Base-by-base conservation (phyloP, 129 eudicot species). In the Chrysanthemum seticuspe region DNA sequence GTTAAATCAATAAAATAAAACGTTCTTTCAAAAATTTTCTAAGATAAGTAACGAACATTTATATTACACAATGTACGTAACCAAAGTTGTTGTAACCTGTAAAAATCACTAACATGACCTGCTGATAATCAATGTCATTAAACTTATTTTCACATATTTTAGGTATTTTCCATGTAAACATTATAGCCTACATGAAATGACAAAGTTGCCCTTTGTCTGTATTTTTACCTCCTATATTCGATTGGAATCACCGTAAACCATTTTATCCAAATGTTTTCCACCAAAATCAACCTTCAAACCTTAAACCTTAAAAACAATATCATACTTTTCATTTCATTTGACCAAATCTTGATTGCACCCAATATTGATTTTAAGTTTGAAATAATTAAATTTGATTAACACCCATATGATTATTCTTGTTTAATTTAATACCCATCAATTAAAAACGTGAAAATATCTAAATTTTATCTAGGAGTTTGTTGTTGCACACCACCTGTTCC, bases 401-500 rank as follows among this genome's bases (percentile, higher is more conserved):
- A 47, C 69, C 76, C 77, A 44, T 51, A 25, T n/a, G 58, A n/a
- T 25, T 23, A 16, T 45, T 44, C 50, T 55, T 65, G 67, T 29
- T 67, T 58, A 47, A 36, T 65, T 23, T 13, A 21, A 2, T 36
- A 40, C 48, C 2, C 40, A 54, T 65, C 29, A 75, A 66, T 66
- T 16, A 55, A 75, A 56, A 21, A 16, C 57, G 67, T 59, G 5
- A 10, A 47, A 21, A 21, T 34, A 40, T 12, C 2, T 6, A 6
- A 45, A 14, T 45, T 11, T 48, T 45, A 47, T 50, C 36, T 67
- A 50, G 67, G 27, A 40, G 29, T 55, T 75, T 75, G 48, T 75
- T 23, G 12, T 18, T 75, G 79, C 59, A 27, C 73, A 5, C 79
- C 57, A 6, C 25, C 58, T 67, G 74, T 55, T 67, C 79, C 67